phyloP scores from a whole-genome alignment of 2,329 filamentous ascomycete species.

The Cladophialophora chaetospira region DNA sequence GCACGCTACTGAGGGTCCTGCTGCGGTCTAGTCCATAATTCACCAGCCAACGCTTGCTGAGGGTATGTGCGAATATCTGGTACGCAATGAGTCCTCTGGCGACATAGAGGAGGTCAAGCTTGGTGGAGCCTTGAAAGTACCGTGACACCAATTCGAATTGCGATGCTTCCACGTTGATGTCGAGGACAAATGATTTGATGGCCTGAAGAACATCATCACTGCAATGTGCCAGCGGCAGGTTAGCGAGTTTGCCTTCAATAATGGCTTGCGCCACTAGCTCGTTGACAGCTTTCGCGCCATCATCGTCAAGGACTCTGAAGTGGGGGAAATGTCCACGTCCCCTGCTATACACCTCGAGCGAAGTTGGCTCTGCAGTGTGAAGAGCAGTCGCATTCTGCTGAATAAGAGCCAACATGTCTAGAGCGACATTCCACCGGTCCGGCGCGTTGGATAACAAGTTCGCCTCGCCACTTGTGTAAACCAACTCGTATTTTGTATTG shows the following conservation, averaged over 20 bases:
- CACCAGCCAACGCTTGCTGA: conserved; percentile 66
- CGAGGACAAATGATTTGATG: conserved; percentile 12
- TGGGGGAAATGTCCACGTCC: conserved; percentile 27
- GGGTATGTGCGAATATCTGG: conserved; percentile 56
- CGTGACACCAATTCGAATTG: neutral
- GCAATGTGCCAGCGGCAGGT: conserved; percentile 32
- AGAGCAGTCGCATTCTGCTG: conserved; percentile 17
- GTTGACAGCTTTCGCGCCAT: conserved; percentile 19
- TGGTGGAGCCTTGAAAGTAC: conserved; percentile 9
- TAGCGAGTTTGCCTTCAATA: conserved; percentile 21
- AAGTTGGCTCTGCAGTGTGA: neutral
- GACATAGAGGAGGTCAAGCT: conserved; percentile 34
- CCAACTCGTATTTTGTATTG: conserved; percentile 61
- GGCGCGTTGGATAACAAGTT: conserved; percentile 55
- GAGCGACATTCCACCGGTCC: conserved; percentile 59
- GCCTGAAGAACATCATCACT: conserved; percentile 13
- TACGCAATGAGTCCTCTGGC: conserved; percentile 55
- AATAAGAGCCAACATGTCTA: conserved; percentile 45
- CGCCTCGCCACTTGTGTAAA: conserved; percentile 64
- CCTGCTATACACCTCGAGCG: conserved; percentile 25
- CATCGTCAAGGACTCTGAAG: conserved; percentile 29
- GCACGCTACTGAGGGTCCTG: conserved; percentile 60
- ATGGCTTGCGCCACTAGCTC: conserved; percentile 24
- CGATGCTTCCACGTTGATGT: neutral
- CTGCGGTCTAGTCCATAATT: conserved; percentile 62